Evolutionary conservation across 1,284 basidiomycete species (phyloP).

Genomic region (Inonotus obliquus): DNA sequence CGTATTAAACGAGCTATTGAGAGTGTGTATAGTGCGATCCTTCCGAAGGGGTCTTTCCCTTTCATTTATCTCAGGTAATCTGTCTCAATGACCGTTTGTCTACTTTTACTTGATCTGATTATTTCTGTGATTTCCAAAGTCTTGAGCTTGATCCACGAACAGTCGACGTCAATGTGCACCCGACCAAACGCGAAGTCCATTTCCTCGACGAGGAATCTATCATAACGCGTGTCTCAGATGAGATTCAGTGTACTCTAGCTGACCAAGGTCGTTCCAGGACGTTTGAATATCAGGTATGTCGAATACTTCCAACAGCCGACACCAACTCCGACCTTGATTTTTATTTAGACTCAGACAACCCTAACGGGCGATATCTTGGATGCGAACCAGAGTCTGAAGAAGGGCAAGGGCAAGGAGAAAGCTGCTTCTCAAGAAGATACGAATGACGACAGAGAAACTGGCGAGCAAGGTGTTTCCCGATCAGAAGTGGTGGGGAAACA

Average conservation of each 20-base stretch:
- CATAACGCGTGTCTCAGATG: slow-evolving; percentile 75
- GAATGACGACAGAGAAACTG: slow-evolving; percentile 29
- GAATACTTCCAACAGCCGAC: neutral
- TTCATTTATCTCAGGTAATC: slow-evolving; percentile 87
- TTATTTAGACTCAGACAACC: slow-evolving; percentile 44
- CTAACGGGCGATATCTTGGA: slow-evolving; percentile 48
- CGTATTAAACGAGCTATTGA: slow-evolving; percentile 88
- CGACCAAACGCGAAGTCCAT: slow-evolving; percentile 95
- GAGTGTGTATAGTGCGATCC: slow-evolving; percentile 75
- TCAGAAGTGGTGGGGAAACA: slow-evolving; percentile 16
- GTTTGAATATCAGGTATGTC: slow-evolving; percentile 76
- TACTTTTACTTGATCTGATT: neutral
- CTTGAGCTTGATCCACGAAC: slow-evolving; percentile 81
- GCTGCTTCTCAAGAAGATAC: slow-evolving; percentile 29
- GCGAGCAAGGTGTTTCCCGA: slow-evolving; percentile 11
- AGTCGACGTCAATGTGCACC: slow-evolving; percentile 97
- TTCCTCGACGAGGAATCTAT: slow-evolving; percentile 93
- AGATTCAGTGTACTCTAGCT: slow-evolving; percentile 63
- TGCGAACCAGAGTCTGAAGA: slow-evolving; percentile 27
- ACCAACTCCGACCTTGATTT: neutral
- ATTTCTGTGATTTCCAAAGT: slow-evolving; percentile 33
- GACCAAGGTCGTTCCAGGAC: slow-evolving; percentile 65
- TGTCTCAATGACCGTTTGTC: slow-evolving; percentile 5
- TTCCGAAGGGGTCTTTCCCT: slow-evolving; percentile 90
- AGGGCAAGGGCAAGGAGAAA: slow-evolving; percentile 44